Evolutionary conservation across 2,329 filamentous ascomycete genomes (phyloP).

Genomic region (Ophiostoma novo-ulmi): DNA sequence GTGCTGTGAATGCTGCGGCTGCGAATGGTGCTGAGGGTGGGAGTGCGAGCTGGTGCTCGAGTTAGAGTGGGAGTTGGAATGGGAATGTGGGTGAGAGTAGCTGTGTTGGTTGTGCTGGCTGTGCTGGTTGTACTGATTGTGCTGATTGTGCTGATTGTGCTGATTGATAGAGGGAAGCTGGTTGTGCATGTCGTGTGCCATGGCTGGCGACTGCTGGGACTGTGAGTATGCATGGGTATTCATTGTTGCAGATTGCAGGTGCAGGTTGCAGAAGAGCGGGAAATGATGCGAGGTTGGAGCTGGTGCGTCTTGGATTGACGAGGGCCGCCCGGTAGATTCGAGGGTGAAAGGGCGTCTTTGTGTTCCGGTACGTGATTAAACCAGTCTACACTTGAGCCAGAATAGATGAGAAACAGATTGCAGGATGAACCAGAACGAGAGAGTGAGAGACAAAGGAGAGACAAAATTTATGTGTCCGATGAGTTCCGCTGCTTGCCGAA

Average conservation of each 20-base stretch:
- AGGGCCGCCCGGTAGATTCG: background rate
- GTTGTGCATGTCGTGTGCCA: constrained; percentile 22
- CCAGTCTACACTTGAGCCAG: background rate
- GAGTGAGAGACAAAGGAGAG: background rate
- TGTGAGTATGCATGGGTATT: constrained; percentile 25
- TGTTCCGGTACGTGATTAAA: background rate
- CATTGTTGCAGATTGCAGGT: constrained; percentile 18
- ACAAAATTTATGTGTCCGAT: background rate
- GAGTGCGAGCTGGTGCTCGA: constrained; percentile 11
- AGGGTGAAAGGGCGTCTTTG: background rate
- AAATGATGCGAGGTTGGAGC: background rate
- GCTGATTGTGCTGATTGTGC: background rate
- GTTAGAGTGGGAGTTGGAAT: background rate
- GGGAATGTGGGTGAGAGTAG: background rate
- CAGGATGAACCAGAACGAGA: background rate
- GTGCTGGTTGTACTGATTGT: background rate
- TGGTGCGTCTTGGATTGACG: background rate
- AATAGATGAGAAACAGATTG: background rate
- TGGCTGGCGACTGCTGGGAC: constrained; percentile 23
- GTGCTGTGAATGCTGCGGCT: background rate
- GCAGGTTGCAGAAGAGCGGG: background rate
- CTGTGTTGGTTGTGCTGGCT: constrained; percentile 2
- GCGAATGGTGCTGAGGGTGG: background rate
- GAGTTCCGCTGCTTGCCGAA: constrained; percentile 4
- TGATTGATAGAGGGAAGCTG: constrained; percentile 19